Evolutionary conservation across 2,329 filamentous ascomycete species (phyloP).

Genomic region (Neonectria sp.): DNA sequence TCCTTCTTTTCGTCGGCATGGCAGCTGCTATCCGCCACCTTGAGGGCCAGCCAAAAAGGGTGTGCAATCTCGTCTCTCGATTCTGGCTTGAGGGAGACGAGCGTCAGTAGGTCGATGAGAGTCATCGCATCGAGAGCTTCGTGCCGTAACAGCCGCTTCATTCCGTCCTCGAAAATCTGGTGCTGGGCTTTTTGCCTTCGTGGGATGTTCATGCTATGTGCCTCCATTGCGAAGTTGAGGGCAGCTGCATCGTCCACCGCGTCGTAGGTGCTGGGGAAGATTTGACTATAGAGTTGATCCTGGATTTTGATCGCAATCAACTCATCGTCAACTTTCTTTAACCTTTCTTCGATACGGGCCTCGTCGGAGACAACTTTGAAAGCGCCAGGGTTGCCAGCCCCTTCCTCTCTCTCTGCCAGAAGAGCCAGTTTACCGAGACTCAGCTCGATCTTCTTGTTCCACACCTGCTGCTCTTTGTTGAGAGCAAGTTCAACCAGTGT

Average conservation of each 20-base stretch:
- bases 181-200: constrained; percentile 76
- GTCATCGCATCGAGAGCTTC: constrained; percentile 77
- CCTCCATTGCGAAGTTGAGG: constrained; percentile 80
- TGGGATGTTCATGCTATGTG: constrained; percentile 70
- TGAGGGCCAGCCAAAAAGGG: constrained; percentile 84
- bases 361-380: constrained; percentile 57
- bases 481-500: constrained; percentile 80
- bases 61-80: constrained; percentile 68
- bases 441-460: constrained; percentile 94
- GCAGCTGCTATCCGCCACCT: constrained; percentile 69
- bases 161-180: constrained; percentile 78
- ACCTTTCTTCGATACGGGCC: constrained; percentile 57
- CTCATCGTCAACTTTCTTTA: constrained; percentile 72
- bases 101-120: constrained; percentile 83
- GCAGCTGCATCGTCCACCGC: constrained; percentile 88
- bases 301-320: constrained; percentile 84
- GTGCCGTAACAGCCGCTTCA: constrained; percentile 80
- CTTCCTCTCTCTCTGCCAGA: constrained; percentile 71
- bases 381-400: constrained; percentile 49
- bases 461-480: constrained; percentile 82
- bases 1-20: constrained; percentile 71
- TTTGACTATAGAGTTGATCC: constrained; percentile 79
- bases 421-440: constrained; percentile 88
- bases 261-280: constrained; percentile 76
- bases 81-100: constrained; percentile 70